Evolutionary conservation across 1,284 basidiomycete genomes (phyloP).

Genomic region (Taiwanofungus camphoratus): DNA sequence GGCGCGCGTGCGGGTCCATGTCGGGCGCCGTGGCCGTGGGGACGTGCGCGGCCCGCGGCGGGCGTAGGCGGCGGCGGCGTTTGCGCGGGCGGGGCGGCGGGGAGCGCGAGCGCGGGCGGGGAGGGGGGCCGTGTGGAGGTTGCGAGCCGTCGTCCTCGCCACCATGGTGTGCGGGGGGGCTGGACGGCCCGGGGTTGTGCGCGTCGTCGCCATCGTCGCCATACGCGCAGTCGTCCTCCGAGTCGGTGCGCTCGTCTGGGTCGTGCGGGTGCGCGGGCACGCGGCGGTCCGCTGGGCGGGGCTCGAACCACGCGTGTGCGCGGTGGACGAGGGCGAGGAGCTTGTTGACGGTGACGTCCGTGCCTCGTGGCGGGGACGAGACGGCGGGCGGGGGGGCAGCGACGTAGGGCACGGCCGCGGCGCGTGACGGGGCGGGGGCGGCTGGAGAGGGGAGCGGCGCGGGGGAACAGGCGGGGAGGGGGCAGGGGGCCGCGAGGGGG

Average conservation of each 20-base stretch:
- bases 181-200: conserved; percentile 6
- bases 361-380: conserved; percentile 17
- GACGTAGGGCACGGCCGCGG: conserved; percentile 17
- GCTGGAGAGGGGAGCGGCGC: conserved; percentile 25
- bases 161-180: neutral
- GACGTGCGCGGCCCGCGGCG: conserved; percentile 7
- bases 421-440: conserved; percentile 28
- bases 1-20: conserved; percentile 28
- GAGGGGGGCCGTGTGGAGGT: conserved; percentile 1
- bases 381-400: conserved; percentile 12
- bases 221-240: conserved; percentile 21
- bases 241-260: conserved; percentile 21
- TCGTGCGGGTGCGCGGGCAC: conserved; percentile 13
- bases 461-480: conserved; percentile 8
- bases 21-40: conserved; percentile 11
- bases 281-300: conserved; percentile 8
- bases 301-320: conserved; percentile 12
- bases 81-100: conserved; percentile 15
- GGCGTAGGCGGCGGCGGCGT: conserved; percentile 18
- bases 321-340: conserved; percentile 43
- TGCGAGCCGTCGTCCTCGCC: neutral
- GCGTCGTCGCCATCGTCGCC: conserved; percentile 19
- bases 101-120: conserved; percentile 2
- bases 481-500: conserved; percentile 10
- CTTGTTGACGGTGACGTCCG: conserved; percentile 64